phyloP scores from a whole-genome alignment of 2,329 filamentous ascomycete species.

The Phialophora verrucosa region DNA sequence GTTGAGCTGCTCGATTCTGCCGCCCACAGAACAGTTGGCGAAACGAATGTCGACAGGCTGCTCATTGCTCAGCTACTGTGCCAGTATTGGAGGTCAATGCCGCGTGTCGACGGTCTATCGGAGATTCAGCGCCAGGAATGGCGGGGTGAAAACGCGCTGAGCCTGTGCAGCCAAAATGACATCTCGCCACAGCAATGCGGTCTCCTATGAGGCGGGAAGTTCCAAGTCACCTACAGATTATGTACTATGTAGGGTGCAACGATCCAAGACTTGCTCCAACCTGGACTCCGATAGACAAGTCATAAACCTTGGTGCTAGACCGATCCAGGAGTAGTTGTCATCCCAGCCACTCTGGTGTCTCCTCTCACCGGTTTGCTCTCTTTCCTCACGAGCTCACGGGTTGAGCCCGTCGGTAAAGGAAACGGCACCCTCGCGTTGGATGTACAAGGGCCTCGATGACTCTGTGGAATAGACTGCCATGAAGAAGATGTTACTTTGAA shows the following conservation, averaged over 20 bases:
- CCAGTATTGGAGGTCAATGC: neutral
- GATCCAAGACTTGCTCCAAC: neutral
- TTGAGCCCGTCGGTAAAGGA: neutral
- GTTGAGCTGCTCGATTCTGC: neutral
- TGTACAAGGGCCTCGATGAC: no score
- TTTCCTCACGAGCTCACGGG: neutral
- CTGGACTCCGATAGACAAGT: neutral
- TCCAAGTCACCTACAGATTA: neutral
- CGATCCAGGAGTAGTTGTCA: neutral
- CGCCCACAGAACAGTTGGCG: neutral
- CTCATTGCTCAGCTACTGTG: neutral
- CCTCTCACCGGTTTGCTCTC: neutral
- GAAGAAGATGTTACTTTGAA: neutral
- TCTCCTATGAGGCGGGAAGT: neutral
- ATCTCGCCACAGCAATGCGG: neutral
- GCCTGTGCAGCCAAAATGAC: neutral
- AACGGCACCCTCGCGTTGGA: no score
- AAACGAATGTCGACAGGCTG: neutral
- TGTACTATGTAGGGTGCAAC: no score
- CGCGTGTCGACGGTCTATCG: neutral
- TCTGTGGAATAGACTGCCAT: neutral
- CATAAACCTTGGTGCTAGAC: neutral
- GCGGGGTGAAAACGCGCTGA: neutral
- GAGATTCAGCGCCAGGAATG: neutral
- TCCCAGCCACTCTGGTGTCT: neutral